Percentiles rank a stretch among this genome's conserved stretches.
These are phyloP conservation scores for Fomitopsis schrenkii DNA, from an alignment of 1,284 basidiomycete species.

Conservation along the genomic window DNA sequence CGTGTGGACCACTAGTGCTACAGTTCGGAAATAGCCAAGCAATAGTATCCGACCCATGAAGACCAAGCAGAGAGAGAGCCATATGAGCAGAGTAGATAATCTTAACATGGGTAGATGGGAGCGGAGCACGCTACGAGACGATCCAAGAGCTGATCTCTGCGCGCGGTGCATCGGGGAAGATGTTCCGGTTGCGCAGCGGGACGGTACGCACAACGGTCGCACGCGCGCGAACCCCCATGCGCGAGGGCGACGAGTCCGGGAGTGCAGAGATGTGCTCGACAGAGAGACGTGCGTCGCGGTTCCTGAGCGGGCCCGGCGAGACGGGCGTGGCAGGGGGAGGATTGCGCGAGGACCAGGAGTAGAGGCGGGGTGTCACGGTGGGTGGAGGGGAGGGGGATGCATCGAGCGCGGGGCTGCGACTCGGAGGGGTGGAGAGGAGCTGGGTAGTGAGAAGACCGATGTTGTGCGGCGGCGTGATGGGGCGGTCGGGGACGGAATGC, in stretches of 20 bases:
- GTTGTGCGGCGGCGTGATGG: constrained; percentile 7
- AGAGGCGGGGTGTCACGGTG: constrained; percentile 23
- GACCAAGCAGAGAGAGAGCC: not conserved
- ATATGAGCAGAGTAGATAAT: not conserved
- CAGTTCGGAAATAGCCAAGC: not conserved
- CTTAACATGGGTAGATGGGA: not conserved
- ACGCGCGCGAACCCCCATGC: not conserved
- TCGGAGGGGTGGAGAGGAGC: constrained; percentile 16
- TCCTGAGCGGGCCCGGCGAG: constrained; percentile 22
- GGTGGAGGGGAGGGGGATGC: constrained; percentile 22
- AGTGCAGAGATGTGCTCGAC: constrained; percentile 23
- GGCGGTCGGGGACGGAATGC: not conserved
- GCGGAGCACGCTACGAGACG: not conserved
- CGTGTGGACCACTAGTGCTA: not conserved
- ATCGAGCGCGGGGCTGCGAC: constrained; percentile 6
- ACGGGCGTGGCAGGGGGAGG: constrained; percentile 7
- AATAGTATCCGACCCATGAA: not conserved
- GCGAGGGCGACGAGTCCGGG: not conserved
- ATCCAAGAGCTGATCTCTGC: not conserved
- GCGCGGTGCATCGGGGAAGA: not conserved
- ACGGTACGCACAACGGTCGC: not conserved
- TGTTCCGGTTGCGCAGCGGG: not conserved
- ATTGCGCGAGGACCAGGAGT: constrained; percentile 17
- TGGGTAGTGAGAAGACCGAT: not conserved
- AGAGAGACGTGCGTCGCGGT: constrained; percentile 25